Base-by-base conservation (phyloP, 306 rosid species). In the Trifolium subterraneum region DNA sequence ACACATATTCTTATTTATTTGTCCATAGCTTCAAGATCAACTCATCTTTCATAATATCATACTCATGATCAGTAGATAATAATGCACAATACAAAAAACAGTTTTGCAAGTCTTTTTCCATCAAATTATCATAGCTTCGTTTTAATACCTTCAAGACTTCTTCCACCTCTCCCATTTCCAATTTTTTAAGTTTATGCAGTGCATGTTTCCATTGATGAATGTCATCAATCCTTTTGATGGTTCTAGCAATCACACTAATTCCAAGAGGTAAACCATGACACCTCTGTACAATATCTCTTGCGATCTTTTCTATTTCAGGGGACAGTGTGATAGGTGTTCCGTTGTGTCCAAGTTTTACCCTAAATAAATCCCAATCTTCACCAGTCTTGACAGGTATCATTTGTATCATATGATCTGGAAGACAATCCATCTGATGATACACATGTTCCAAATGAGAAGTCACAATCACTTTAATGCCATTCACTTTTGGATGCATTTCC, bases 71-170 rank as follows among this genome's bases (percentile, higher is more conserved):
- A 31, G 0, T n/a, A 14, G 62, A 31, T 8, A 60, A 48, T 1
- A 84, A n/a, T 5, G 80, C 68, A 41, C 56, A 56, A 2, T 58
- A 35, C 9, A 84, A 64, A 68, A 84, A 74, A 41, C 73, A 73
- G 0, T 39, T 5, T 64, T 84, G 64, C 6, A 76, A 6, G 61
- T 48, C 10, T 1, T n/a, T 6, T 8, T 77, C 76, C 0, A 56
- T 11, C 54, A 80, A 77, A 42, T 51, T 25, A 2, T 54, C 31
- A 33, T 73, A 80, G 51, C 85, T 80, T 1, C 42, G 39, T 47
- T 31, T 56, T 56, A 84, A 51, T 10, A 64, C 55, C 13, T 51
- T 8, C 31, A 70, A 70, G 18, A 81, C 70, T 19, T 52, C 67
- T 35, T 6, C 45, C 47, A 71, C 63, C 77, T 78, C 42, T 29